These are phyloP conservation scores for Salvia miltiorrhiza DNA, from an alignment of 257 asterid species.

Conservation along the genomic window DNA sequence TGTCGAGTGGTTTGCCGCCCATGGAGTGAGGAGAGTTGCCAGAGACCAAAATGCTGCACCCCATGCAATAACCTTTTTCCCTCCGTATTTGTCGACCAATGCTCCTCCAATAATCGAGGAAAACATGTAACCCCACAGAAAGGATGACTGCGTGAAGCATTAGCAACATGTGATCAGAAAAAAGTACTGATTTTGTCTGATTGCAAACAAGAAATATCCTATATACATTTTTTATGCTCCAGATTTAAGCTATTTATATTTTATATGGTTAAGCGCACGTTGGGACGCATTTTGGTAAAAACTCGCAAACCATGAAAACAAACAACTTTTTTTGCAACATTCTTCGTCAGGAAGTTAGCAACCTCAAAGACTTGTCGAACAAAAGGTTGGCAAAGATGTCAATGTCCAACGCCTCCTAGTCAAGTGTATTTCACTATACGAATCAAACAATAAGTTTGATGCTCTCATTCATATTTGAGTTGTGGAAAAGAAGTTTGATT, in stretches of 20 bases:
- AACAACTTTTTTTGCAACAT: neutral
- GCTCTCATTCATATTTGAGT: neutral
- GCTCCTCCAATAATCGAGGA: conserved; percentile 94
- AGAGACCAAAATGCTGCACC: conserved; percentile 94
- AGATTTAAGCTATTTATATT: neutral
- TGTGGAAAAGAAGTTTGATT: too few relatives aligned
- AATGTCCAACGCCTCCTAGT: neutral
- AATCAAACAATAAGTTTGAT: neutral
- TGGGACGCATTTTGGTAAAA: neutral
- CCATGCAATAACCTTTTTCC: conserved; percentile 81
- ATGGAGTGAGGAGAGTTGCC: conserved; percentile 90
- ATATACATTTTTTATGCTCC: neutral
- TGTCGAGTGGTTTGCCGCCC: conserved; percentile 95
- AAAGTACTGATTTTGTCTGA: too few relatives aligned
- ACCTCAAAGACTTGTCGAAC: too few relatives aligned
- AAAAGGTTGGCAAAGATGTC: too few relatives aligned
- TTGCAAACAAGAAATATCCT: neutral
- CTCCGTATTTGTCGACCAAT: conserved; percentile 86
- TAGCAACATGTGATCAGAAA: conserved; percentile 19
- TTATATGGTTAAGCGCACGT: neutral
- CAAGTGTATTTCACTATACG: neutral
- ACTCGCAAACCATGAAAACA: neutral
- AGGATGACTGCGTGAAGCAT: conserved; percentile 84
- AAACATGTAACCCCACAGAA: conserved; percentile 96
- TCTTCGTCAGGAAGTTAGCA: too few relatives aligned